Base-by-base conservation (phyloP, 1,284 basidiomycete genomes). In the Trametes polyzona region DNA sequence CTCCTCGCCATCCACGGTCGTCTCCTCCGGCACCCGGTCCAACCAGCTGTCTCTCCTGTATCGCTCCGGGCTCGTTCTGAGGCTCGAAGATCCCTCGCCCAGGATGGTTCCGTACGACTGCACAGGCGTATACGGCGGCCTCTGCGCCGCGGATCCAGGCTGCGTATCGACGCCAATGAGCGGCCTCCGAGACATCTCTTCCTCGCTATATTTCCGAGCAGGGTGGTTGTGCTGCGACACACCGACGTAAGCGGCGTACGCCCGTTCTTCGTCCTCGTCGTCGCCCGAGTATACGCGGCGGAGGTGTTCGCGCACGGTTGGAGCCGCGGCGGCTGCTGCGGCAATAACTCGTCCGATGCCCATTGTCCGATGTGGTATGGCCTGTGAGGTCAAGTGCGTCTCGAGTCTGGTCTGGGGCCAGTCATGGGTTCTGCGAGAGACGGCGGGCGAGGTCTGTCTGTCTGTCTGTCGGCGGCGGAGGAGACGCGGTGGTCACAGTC, bases 21-120 rank as follows among this genome's bases (percentile, higher is more conserved):
- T 68, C 52, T 81, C 82, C 66, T 86, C 83, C 26, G 78, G 79
- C 1, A 84, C 82, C 29, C 76, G 66, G 51, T 66, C 59, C 8
- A 78, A 64, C 57, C 68, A 61, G 69, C 68, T 69, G 17, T 71
- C 69, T 36, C 68, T 67, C 50, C 71, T 71, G 30, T 72, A 67
- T 44, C 76, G 71, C 61, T 78, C 78, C 23, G 76, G 76, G 57
- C 78, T 80, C n/a, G 60, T 52, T 9, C 65, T 64, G 23, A 62
- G 30, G 26, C 59, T 66, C 29, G 67, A 61, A 16, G 59, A 27
- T 10, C 57, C 29, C 46, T 35, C 50, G 30, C 39, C 62, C 6
- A 57, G 23, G 14, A 64, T 61, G 17, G 64, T 44, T 2, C 66
- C 64, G 50, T 67, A 67, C 35, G 55, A 41, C 23, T 46, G 55